Evolutionary conservation across 306 rosid species (phyloP), one percentile per base, ranked within the genome.

Genomic region (Quercus robur): DNA sequence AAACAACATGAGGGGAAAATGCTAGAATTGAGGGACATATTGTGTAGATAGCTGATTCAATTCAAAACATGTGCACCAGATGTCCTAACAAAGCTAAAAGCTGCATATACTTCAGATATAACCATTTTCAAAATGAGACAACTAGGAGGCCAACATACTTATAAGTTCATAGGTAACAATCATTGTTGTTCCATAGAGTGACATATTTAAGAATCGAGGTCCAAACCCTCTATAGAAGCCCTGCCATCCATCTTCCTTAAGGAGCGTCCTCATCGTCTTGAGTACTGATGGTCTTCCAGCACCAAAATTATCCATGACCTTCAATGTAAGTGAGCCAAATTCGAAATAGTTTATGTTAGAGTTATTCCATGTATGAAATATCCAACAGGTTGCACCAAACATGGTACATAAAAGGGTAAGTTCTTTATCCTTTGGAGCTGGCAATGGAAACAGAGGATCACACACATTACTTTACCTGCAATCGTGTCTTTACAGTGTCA

Each of bases 221-320:
- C 94, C 94, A 78, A 94, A 94, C 6, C 98, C 98, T 77, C 96
- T 69, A 77, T 94, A 94, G 84, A 92, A 92, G 6, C 98, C 98
- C 96, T 91, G 30, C 97, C 97, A 92, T 20, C 98, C 98, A 88
- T 91, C 94, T 84, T 92, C 97, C 84, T 81, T 80, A 21, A 92
- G 78, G 63, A 92, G 96, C 17, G 78, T 68, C 78, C 85, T 90
- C 77, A 94, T 33, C 15, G 98, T 90, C 89, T 92, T 94, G 75
- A 90, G 21, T 55, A 92, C 91, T 10, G 97, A 90, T 52, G 98
- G 97, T 83, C 97, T 88, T 81, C 97, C 98, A 73, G 33, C 77
- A 56, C 91, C 95, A 66, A 80, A 89, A 77, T 92, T 77, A 81
- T 91, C 98, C 84, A 94, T 91, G 77, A 94, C 98, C 97, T 91